phyloP scores from a whole-genome alignment of 2,329 filamentous ascomycete species.

The Colletotrichum cuscutae region DNA sequence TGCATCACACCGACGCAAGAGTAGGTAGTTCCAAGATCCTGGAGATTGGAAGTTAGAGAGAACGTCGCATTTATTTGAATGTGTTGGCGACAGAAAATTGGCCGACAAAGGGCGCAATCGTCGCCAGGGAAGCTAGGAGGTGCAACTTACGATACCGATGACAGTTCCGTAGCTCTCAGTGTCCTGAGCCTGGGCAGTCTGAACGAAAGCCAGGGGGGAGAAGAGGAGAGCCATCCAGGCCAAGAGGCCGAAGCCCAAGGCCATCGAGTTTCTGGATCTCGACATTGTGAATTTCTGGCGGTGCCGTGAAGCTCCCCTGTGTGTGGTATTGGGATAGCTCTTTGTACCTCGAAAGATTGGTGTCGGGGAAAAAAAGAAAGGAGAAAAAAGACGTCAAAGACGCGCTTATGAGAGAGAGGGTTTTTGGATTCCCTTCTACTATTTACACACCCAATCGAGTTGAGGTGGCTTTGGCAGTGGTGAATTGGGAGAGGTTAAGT shows the following conservation, averaged over 20 bases:
- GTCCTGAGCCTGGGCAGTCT: constrained; percentile 78
- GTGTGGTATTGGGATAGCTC: background rate
- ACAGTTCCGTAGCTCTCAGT: constrained; percentile 86
- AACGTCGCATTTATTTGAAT: background rate
- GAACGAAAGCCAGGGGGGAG: constrained; percentile 85
- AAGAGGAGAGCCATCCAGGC: constrained; percentile 94
- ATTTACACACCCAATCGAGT: constrained; percentile 30
- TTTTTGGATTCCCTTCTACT: constrained; percentile 30
- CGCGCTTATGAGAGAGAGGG: constrained; percentile 5
- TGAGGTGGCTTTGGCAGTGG: constrained; percentile 32
- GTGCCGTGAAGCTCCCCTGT: constrained; percentile 33
- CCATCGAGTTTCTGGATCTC: constrained; percentile 74
- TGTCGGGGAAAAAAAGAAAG: constrained; percentile 15
- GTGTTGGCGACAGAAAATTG: background rate
- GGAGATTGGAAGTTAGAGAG: background rate
- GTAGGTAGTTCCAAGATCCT: constrained; percentile 89
- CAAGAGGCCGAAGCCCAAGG: constrained; percentile 86
- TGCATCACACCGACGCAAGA: constrained; percentile 96
- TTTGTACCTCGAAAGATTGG: background rate
- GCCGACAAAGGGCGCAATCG: background rate
- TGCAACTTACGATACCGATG: constrained; percentile 83
- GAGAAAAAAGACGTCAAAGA: constrained; percentile 4
- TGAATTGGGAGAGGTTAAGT: constrained; percentile 23
- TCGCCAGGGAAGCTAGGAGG: background rate
- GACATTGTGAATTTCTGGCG: constrained; percentile 50